Conservation (phyloP, 1,139 yeast species). For the Ogataea hybrid region DNA sequence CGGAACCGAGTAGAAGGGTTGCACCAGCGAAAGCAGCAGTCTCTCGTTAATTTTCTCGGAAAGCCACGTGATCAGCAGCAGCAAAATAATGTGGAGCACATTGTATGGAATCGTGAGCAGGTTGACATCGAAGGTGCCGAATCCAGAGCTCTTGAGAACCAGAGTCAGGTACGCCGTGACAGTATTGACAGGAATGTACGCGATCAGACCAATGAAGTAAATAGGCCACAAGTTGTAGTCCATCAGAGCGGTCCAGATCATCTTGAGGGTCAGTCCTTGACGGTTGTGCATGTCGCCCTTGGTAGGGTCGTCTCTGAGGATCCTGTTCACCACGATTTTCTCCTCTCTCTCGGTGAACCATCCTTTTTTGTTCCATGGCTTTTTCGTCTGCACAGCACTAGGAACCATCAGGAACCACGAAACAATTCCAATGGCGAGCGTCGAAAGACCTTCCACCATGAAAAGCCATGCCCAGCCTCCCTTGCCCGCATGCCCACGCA, state of each 20-base stretch:
- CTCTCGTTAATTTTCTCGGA: slow-evolving; percentile 42
- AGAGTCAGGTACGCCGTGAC: slow-evolving; percentile 50
- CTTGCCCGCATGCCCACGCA: slow-evolving; percentile 38
- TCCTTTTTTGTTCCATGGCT: slow-evolving; percentile 44
- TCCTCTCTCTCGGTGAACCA: slow-evolving; percentile 66
- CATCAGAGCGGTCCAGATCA: slow-evolving; percentile 37
- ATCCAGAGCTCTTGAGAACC: slow-evolving; percentile 51
- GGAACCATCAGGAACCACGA: slow-evolving; percentile 61
- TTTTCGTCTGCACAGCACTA: slow-evolving; percentile 53
- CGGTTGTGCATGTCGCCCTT: slow-evolving; percentile 71
- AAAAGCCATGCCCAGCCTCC: slow-evolving; percentile 69
- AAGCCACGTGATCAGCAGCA: slow-evolving; percentile 38
- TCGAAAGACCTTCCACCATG: slow-evolving; percentile 59
- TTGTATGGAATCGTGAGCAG: slow-evolving; percentile 51
- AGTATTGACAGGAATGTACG: slow-evolving; percentile 44
- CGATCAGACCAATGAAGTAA: slow-evolving; percentile 48
- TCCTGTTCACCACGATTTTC: slow-evolving; percentile 58
- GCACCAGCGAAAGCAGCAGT: slow-evolving; percentile 34
- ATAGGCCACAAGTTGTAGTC: slow-evolving; percentile 65
- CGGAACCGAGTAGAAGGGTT: slow-evolving; percentile 42
- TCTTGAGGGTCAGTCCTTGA: slow-evolving; percentile 39
- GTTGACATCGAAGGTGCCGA: slow-evolving; percentile 53
- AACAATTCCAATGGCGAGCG: slow-evolving; percentile 52
- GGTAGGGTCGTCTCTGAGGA: slow-evolving; percentile 65
- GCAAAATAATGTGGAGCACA: slow-evolving; percentile 37